These are phyloP conservation scores for Sporodiniella umbellata DNA, from an alignment of 371 early-diverging fungal species.

Conservation along the genomic window DNA sequence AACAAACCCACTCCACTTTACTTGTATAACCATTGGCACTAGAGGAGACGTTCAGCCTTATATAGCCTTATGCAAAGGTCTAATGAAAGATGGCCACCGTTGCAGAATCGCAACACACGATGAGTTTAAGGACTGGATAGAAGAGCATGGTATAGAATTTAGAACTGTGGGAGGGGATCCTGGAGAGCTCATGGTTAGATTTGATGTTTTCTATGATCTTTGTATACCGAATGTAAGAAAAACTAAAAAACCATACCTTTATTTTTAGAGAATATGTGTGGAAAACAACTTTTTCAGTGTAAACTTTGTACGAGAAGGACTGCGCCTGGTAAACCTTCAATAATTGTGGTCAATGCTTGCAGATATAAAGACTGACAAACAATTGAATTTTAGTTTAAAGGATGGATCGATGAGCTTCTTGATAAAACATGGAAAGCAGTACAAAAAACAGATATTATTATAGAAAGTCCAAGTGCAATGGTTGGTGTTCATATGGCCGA, in stretches of 20 bases:
- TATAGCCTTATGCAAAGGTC: constrained; percentile 75
- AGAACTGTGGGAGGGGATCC: constrained; percentile 71
- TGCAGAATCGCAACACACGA: constrained; percentile 77
- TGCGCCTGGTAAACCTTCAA: constrained; percentile 48
- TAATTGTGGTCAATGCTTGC: too few species aligned
- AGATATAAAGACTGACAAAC: not conserved
- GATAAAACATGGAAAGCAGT: constrained; percentile 70
- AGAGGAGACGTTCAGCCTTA: constrained; percentile 88
- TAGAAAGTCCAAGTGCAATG: constrained; percentile 79
- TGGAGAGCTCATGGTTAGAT: constrained; percentile 57
- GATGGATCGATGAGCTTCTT: constrained; percentile 75
- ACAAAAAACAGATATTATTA: constrained; percentile 69
- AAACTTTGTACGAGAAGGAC: constrained; percentile 65
- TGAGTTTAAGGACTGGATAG: constrained; percentile 76
- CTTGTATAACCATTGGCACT: constrained; percentile 81
- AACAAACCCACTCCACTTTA: constrained; percentile 63
- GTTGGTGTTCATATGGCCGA: constrained; percentile 82
- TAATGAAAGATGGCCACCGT: constrained; percentile 70
- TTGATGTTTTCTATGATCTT: too few species aligned
- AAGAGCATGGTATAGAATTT: constrained; percentile 75
- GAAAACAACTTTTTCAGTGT: constrained; percentile 77
- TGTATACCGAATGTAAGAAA: too few species aligned
- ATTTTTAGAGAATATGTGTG: constrained; percentile 63
- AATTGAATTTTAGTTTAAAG: constrained; percentile 51
- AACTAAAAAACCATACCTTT: not conserved